Percentiles rank a stretch among this genome's conserved stretches.
phyloP scores from a whole-genome alignment of 352 stramenopile genomes.

The Pythium apleroticum region DNA sequence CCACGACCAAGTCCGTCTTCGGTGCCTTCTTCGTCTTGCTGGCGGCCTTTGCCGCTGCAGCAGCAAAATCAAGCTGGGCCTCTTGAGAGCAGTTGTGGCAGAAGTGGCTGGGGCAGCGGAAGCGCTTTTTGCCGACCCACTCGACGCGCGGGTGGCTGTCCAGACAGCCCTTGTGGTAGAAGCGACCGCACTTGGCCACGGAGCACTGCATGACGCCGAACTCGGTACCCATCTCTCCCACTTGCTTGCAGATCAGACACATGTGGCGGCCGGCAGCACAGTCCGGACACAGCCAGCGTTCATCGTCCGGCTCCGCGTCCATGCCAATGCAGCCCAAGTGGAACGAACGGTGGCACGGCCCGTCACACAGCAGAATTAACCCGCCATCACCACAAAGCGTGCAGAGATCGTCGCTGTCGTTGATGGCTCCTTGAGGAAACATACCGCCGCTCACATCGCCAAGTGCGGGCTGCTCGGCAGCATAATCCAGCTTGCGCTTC shows the following conservation, averaged over 20 bases:
- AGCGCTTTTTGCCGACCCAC: conserved; percentile 87
- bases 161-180: conserved; percentile 92
- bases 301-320: conserved; percentile 76
- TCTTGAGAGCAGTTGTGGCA: conserved; percentile 69
- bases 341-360: conserved; percentile 91
- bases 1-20: conserved; percentile 49
- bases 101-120: conserved; percentile 90
- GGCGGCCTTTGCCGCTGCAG: conserved; percentile 24
- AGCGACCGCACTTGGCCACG: conserved; percentile 90
- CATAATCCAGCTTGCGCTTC: conserved; percentile 27
- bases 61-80: conserved; percentile 25
- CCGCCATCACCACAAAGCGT: conserved; percentile 91
- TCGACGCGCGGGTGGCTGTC: conserved; percentile 71
- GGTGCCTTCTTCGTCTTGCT: conserved; percentile 52
- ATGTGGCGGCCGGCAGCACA: conserved; percentile 88
- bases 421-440: conserved; percentile 63
- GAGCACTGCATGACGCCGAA: conserved; percentile 91
- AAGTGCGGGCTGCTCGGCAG: background rate
- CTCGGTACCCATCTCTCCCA: conserved; percentile 87
- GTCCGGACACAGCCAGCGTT: conserved; percentile 91
- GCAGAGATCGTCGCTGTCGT: conserved; percentile 90
- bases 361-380: conserved; percentile 90
- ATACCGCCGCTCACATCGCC: conserved; percentile 20
- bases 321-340: conserved; percentile 91
- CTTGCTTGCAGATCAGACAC: conserved; percentile 91